Evolutionary conservation across 495 filamentous ascomycete species (phyloP).

Genomic region (Trichoderma virens): DNA sequence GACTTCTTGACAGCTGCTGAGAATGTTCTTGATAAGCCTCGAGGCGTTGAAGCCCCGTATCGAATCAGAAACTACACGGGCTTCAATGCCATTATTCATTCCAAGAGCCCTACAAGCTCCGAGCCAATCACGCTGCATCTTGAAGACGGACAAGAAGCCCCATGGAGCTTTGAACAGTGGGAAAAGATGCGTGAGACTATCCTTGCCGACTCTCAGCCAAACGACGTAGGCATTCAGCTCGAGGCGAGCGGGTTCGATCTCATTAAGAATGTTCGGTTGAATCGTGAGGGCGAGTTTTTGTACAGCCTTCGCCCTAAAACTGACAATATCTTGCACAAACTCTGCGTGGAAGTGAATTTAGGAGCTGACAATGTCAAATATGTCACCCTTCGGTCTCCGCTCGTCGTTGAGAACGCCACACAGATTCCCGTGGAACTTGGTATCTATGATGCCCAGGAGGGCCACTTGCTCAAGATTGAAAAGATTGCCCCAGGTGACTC

Average conservation of each 20-base stretch:
- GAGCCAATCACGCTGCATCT: conserved; percentile 64
- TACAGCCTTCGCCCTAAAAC: conserved; percentile 77
- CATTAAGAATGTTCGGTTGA: conserved; percentile 79
- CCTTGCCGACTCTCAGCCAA: conserved; percentile 68
- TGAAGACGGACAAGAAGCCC: conserved; percentile 78
- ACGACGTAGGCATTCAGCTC: conserved; percentile 70
- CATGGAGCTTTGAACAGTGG: conserved; percentile 95
- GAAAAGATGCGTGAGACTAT: conserved; percentile 89
- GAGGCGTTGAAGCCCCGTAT: conserved; percentile 87
- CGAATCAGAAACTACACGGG: conserved; percentile 91
- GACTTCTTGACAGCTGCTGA: conserved; percentile 84
- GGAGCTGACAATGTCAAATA: conserved; percentile 93
- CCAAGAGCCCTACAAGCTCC: conserved; percentile 54
- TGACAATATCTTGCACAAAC: conserved; percentile 72
- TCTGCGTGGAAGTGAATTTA: conserved; percentile 86
- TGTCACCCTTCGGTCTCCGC: conserved; percentile 88
- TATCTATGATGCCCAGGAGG: conserved; percentile 82
- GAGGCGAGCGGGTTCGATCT: conserved; percentile 92
- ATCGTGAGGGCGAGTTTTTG: conserved; percentile 84
- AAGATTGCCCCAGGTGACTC: conserved; percentile 91
- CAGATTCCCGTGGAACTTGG: conserved; percentile 94
- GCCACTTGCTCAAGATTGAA: conserved; percentile 92
- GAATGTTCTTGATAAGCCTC: conserved; percentile 88
- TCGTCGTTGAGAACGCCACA: conserved; percentile 96
- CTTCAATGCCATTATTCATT: conserved; percentile 78